Conservation (phyloP, 441 rosid species). For the Mallotus repandus region DNA sequence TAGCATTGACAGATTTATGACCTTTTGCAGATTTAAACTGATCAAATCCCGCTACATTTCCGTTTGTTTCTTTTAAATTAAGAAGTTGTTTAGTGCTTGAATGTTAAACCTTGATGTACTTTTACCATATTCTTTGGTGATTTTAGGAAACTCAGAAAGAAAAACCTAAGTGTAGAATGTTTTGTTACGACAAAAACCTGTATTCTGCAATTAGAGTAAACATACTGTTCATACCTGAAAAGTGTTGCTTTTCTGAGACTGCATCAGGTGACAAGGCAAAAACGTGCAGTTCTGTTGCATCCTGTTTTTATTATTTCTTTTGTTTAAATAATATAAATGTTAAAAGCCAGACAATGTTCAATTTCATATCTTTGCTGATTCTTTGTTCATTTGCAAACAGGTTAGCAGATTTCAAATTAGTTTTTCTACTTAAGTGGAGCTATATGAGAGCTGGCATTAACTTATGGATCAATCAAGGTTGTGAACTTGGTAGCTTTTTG, state of each 20-base stretch:
- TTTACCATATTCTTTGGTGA: neutral
- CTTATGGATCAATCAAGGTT: slow-evolving; percentile 28
- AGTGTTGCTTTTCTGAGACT: too few relatives aligned
- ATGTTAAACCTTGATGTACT: neutral
- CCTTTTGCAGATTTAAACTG: neutral
- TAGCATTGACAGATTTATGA: neutral
- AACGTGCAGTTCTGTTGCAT: too few relatives aligned
- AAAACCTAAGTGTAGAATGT: too few relatives aligned
- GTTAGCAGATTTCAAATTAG: slow-evolving; percentile 17
- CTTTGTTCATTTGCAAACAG: slow-evolving; percentile 19
- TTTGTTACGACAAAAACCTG: too few relatives aligned
- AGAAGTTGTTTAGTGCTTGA: neutral
- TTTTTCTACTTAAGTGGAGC: slow-evolving; percentile 18
- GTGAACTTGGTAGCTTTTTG: slow-evolving; percentile 17
- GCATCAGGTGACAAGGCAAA: too few relatives aligned
- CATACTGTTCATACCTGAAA: too few relatives aligned
- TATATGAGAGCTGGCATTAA: slow-evolving; percentile 8
- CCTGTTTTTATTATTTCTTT: too few relatives aligned
- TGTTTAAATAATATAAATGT: too few relatives aligned
- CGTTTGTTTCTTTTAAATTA: neutral
- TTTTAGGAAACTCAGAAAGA: neutral
- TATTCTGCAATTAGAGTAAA: too few relatives aligned
- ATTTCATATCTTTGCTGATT: slow-evolving; percentile 7
- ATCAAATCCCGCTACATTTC: slow-evolving; percentile 5
- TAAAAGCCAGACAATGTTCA: too few relatives aligned